Base-by-base conservation (phyloP, 352 stramenopile species). In the Pythium monospermum region DNA sequence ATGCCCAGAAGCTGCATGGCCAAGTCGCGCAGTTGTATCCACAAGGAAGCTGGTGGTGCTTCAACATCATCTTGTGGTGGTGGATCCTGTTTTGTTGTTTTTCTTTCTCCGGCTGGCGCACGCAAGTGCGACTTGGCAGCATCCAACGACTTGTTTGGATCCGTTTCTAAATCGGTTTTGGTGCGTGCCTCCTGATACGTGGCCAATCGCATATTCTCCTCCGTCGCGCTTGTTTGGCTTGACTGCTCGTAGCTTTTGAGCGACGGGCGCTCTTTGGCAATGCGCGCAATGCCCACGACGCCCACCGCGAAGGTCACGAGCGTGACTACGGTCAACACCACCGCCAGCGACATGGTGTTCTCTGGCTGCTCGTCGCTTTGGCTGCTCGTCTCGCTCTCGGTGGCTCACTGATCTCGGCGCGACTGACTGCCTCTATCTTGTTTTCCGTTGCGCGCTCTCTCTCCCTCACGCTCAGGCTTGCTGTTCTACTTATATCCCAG, bases 161-260 rank as follows among this genome's bases (percentile, higher is more conserved):
- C 31, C 40, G 40, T 58, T 58, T 58, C 26, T 31, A 39, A 27
- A 21, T 51, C 50, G 30, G 31, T 51, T 58, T 58, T 58, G n/a
- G 31, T 43, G 49, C 49, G 49, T 49, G 51, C 42, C 25, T 48
- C 35, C 19, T 21, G n/a, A n/a, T n/a, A n/a, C n/a, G n/a, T 43
- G 44, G 23, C 18, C 53, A 38, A 50, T 55, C 53, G 27, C 46
- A 61, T 47, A 15, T 40, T 23, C 45, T 53, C 32, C 30, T 18
- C 25, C 13, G 15, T 6, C 27, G 37, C 31, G 26, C 51, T 38
- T 28, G 48, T 26, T 28, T n/a, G 53, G 33, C 13, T 49, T 25
- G 19, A 32, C 49, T 32, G 31, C 53, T 73, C 61, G 61, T 61
- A 64, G 44, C 40, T 37, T 43, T 54, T 46, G 41, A 71, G 57